Conservation (phyloP, 192 early-diverging fungal species). For the Coemansia sp. region DNA sequence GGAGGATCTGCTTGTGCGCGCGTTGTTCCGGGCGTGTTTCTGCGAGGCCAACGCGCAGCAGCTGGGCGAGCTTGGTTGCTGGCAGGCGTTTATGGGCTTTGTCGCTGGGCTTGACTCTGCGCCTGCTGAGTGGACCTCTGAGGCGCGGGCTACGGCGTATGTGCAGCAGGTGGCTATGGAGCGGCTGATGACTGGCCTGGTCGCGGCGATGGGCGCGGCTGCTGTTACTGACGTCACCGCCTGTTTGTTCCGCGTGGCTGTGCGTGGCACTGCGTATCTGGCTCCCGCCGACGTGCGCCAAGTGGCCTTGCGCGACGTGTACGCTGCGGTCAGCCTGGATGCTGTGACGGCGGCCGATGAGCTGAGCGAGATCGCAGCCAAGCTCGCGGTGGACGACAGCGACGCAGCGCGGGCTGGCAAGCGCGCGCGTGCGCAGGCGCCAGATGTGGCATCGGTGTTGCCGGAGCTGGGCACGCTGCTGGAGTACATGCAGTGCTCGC, state of each 20-base stretch:
- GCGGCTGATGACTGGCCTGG: constrained; percentile 26
- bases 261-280: constrained; percentile 26
- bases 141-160: constrained; percentile 26
- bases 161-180: constrained; percentile 46
- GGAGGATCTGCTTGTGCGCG: constrained; percentile 31
- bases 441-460: constrained; percentile 33
- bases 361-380: constrained; percentile 21
- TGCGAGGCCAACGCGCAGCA: constrained; percentile 14
- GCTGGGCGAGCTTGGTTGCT: constrained; percentile 14
- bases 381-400: constrained; percentile 14
- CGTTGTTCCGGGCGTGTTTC: constrained; percentile 34
- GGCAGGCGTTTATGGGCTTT: constrained; percentile 31
- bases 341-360: constrained; percentile 31
- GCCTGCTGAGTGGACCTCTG: constrained; percentile 6
- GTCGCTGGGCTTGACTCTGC: constrained; percentile 15
- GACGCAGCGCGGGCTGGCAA: constrained; percentile 33
- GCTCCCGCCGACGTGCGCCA: constrained; percentile 9
- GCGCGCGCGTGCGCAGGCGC: constrained; percentile 19
- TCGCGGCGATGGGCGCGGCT: constrained; percentile 16
- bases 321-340: constrained; percentile 29
- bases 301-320: constrained; percentile 37
- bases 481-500: constrained; percentile 75
- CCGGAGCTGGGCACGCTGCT: constrained; percentile 68
- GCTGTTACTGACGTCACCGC: constrained; percentile 18
- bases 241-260: constrained; percentile 30